A percentile compares a stretch with the other conserved stretches of the same genome.
phyloP scores from a whole-genome alignment of 2,329 filamentous ascomycete genomes.

The Apiospora hydei region DNA sequence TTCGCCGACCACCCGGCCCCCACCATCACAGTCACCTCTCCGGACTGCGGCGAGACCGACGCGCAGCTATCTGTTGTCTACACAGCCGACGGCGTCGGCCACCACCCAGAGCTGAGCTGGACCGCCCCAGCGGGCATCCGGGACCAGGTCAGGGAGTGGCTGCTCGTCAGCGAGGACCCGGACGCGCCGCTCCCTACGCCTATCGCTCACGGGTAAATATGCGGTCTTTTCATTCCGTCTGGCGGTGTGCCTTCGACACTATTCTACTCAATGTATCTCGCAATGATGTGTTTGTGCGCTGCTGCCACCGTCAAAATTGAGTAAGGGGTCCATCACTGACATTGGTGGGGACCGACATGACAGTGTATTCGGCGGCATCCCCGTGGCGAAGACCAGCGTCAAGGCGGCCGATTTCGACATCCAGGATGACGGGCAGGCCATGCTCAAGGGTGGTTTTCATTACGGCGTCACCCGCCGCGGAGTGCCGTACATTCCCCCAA shows the following conservation, averaged over 20 bases:
- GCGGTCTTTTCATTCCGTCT: background rate
- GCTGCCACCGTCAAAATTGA: background rate
- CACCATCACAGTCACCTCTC: constrained; percentile 48
- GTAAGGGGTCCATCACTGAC: background rate
- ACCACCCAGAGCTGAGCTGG: constrained; percentile 52
- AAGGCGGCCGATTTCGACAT: constrained; percentile 47
- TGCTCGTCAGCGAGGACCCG: constrained; percentile 55
- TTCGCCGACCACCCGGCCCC: constrained; percentile 44
- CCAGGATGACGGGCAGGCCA: constrained; percentile 37
- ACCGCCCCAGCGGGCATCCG: constrained; percentile 39
- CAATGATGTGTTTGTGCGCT: background rate
- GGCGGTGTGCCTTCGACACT: no score
- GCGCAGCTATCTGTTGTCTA: constrained; percentile 47
- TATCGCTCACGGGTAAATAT: constrained; percentile 52
- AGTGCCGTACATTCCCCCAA: constrained; percentile 52
- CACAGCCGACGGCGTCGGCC: constrained; percentile 47
- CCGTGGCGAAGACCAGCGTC: constrained; percentile 43
- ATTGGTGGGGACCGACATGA: background rate
- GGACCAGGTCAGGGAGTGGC: constrained; percentile 49
- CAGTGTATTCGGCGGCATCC: constrained; percentile 51
- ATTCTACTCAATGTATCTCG: background rate
- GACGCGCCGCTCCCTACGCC: constrained; percentile 54
- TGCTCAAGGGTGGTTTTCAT: constrained; percentile 53
- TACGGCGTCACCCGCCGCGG: constrained; percentile 52
- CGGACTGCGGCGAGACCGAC: constrained; percentile 48